These are phyloP conservation scores for Kodamaea restingae DNA, from an alignment of 805 yeast species.

Conservation along the genomic window DNA sequence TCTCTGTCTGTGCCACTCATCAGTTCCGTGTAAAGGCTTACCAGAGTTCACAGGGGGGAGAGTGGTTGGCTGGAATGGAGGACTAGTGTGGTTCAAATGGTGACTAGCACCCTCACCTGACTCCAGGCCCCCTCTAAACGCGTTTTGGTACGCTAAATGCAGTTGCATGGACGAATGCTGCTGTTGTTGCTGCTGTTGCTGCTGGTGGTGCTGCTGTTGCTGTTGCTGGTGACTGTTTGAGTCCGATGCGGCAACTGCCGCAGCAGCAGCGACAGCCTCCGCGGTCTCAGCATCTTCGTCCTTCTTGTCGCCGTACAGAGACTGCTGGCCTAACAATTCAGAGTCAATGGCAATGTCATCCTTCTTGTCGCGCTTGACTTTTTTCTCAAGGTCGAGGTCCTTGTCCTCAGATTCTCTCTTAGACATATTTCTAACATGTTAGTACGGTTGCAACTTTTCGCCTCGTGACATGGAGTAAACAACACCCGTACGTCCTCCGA, in stretches of 20 bases:
- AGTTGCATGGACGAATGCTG: conserved; percentile 8
- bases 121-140: conserved; percentile 17
- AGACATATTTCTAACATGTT: conserved; percentile 9
- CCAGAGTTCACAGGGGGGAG: conserved; percentile 20
- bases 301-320: conserved; percentile 18
- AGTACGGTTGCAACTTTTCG: conserved; percentile 7
- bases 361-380: conserved; percentile 13
- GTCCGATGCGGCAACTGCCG: conserved; percentile 21
- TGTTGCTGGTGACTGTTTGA: conserved; percentile 9
- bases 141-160: conserved; percentile 17
- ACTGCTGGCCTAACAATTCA: conserved; percentile 41
- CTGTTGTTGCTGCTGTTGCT: conserved; percentile 15
- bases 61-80: conserved; percentile 33
- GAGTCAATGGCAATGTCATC: conserved; percentile 36
- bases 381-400: conserved; percentile 10
- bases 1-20: conserved; percentile 79
- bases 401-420: conserved; percentile 14
- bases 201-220: conserved; percentile 18
- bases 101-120: conserved; percentile 12
- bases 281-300: conserved; percentile 26
- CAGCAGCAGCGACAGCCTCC: conserved; percentile 26
- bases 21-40: conserved; percentile 70
- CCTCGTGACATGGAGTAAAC: conserved; percentile 4
- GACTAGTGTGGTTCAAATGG: conserved; percentile 14
- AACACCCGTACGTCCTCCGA: too few species aligned